These are phyloP conservation scores for Tolypocladium tundrense DNA, from an alignment of 2,329 filamentous ascomycete genomes.

Conservation along the genomic window DNA sequence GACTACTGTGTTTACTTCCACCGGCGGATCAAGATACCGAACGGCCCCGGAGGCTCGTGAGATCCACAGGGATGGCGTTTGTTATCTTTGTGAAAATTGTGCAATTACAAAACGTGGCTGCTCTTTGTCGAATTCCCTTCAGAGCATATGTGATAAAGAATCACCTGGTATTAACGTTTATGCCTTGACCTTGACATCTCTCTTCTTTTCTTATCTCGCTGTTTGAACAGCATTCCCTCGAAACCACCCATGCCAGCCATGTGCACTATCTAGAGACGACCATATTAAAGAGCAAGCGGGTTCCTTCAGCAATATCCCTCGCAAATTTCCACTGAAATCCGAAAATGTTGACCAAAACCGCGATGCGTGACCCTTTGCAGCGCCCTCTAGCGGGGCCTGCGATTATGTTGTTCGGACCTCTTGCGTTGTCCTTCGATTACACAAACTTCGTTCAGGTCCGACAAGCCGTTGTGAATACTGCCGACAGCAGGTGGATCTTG, in stretches of 20 bases:
- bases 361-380: background rate
- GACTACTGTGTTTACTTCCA: background rate
- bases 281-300: background rate
- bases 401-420: background rate
- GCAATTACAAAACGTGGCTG: background rate
- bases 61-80: background rate
- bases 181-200: background rate
- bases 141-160: background rate
- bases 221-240: background rate
- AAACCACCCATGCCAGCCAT: background rate
- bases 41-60: background rate
- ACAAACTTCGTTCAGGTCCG: background rate
- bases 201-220: background rate
- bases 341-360: background rate
- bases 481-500: background rate
- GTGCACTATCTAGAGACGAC: background rate
- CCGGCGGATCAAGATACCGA: background rate
- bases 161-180: background rate
- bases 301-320: background rate
- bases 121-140: no score
- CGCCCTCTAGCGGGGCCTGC: background rate
- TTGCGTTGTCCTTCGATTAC: conserved; percentile 1
- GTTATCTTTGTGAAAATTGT: background rate
- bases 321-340: background rate
- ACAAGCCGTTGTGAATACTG: background rate